Conservation (phyloP, 805 yeast genomes). For the Lachancea waltii region DNA sequence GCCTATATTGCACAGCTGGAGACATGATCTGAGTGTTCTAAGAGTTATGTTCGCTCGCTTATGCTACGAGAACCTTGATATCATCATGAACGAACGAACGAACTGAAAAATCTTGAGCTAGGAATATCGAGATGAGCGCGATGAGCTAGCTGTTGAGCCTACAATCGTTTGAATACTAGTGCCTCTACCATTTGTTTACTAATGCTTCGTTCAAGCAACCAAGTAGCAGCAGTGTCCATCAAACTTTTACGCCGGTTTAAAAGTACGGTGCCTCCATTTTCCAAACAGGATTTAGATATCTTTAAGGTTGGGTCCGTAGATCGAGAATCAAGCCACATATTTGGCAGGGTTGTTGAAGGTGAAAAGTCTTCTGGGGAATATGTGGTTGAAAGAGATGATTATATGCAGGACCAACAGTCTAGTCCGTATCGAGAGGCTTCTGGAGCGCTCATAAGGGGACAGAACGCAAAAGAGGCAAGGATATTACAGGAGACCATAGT, state of each 20-base stretch:
- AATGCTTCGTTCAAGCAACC: too few species aligned
- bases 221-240: too few species aligned
- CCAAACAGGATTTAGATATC: slow-evolving; percentile 6
- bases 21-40: too few species aligned
- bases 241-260: slow-evolving; percentile 3
- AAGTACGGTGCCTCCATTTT: neutral
- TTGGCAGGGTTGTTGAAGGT: slow-evolving; percentile 14
- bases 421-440: slow-evolving; percentile 3
- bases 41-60: too few species aligned
- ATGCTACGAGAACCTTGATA: neutral
- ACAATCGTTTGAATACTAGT: too few species aligned
- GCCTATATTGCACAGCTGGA: too few species aligned
- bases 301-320: neutral
- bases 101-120: neutral
- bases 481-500: slow-evolving; percentile 49
- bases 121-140: neutral
- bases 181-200: too few species aligned
- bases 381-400: slow-evolving; percentile 36
- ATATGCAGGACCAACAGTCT: slow-evolving; percentile 18
- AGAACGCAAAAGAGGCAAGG: slow-evolving; percentile 33
- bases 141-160: too few species aligned
- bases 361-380: slow-evolving; percentile 2
- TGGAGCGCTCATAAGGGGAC: slow-evolving; percentile 16
- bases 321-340: neutral
- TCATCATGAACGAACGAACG: neutral